Conservation (phyloP, 768 basidiomycete species). For the Grammothele lineata region DNA sequence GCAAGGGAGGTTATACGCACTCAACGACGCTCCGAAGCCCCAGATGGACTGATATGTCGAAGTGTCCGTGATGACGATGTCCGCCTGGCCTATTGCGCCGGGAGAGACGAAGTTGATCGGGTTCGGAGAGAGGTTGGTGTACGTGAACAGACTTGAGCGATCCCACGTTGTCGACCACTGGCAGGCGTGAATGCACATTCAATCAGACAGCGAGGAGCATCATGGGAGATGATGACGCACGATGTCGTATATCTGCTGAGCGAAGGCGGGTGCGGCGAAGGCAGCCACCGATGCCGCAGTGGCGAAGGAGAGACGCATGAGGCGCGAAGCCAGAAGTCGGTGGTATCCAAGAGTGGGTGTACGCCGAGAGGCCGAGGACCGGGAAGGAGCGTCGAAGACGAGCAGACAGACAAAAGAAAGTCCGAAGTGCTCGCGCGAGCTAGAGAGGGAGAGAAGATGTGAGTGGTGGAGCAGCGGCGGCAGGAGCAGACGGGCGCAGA, state of each 20-base stretch:
- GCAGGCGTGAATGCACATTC: neutral
- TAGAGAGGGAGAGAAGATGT: no score
- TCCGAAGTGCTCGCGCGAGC: no score
- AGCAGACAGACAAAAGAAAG: no score
- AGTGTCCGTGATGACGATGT: slow-evolving; percentile 57
- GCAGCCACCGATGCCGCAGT: slow-evolving; percentile 15
- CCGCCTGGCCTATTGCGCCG: slow-evolving; percentile 50
- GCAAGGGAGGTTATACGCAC: slow-evolving; percentile 32
- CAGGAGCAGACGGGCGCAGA: no score
- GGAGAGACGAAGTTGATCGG: slow-evolving; percentile 54
- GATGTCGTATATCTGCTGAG: slow-evolving; percentile 32
- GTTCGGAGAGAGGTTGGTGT: slow-evolving; percentile 40
- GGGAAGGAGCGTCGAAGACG: no score
- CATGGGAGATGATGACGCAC: slow-evolving; percentile 15
- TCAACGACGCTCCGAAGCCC: slow-evolving; percentile 65
- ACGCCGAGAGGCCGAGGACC: no score
- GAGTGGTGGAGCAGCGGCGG: no score
- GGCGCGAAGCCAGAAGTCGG: no score
- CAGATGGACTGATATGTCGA: slow-evolving; percentile 53
- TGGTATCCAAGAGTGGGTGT: no score
- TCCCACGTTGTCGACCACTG: slow-evolving; percentile 36
- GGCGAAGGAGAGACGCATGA: slow-evolving; percentile 10
- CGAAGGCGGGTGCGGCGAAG: slow-evolving; percentile 18
- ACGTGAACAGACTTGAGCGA: slow-evolving; percentile 44
- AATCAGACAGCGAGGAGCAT: neutral